Base-by-base conservation (phyloP, 2,329 filamentous ascomycete species). In the Nemania sp. region DNA sequence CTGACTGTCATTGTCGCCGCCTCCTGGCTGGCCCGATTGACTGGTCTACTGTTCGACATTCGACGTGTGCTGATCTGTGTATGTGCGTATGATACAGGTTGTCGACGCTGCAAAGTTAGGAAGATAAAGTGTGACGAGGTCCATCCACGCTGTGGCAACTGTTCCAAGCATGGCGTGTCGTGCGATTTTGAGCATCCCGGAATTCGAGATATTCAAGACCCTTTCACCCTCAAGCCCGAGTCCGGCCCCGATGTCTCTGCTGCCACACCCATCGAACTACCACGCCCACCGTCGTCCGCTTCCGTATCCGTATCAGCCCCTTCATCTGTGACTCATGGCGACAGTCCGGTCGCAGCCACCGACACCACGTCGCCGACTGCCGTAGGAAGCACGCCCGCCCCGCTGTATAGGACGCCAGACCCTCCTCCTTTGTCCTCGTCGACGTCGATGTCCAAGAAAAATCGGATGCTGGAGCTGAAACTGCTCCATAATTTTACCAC, bases 91-190 rank as follows among this genome's bases (percentile, higher is more conserved):
- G 26, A 23, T 43, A 23, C 33, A 63, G 61, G 86, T 40, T 89
- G 86, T 64, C 77, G 79, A 57, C 75, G 82, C 54, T 89, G 86
- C 71, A 89, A 88, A 72, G 75, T 77, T 50, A 77, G 86, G 57
- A 88, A 88, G 70, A 86, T 89, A 66, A 89, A 89, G 81, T 88
- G 84, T 71, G 84, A 88, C 65, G 84, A 88, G 69, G 72, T 83
- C 9, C 84, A 86, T 64, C 84, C 84, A 7, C 73, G 79, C 54
- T 88, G 84, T 66, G 81, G 83, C 56, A 86, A 87, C 70, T 88
- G 84, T 71, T 72, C 78, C 51, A 88, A 86, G 64, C 84, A 88
- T 70, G 84, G 83, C 62, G 84, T 87, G 31, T 68, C 75, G 28
- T 88, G 84, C 71, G 84, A 88, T 67, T 88, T 87, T 64, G 81